phyloP scores from a whole-genome alignment of 2,329 filamentous ascomycete genomes.

The Pezicula radicicola region DNA sequence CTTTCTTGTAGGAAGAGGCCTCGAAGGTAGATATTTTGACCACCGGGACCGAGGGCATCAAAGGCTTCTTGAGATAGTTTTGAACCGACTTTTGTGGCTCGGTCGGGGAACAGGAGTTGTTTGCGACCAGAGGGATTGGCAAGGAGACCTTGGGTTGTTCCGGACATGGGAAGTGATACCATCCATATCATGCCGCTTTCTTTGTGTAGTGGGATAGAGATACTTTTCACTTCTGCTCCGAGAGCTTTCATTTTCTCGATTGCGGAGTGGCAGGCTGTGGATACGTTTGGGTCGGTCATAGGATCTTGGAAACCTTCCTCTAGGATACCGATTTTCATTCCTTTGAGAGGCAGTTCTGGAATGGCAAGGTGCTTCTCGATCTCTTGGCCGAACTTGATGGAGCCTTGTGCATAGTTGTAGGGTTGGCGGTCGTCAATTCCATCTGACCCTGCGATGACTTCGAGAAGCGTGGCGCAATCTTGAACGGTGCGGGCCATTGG shows the following conservation, averaged over 20 bases:
- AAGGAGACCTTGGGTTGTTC: slow-evolving; percentile 37
- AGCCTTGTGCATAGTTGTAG: slow-evolving; percentile 25
- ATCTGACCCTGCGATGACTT: slow-evolving; percentile 45
- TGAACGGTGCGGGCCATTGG: slow-evolving; percentile 38
- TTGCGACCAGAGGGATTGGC: slow-evolving; percentile 42
- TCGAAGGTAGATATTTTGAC: slow-evolving; percentile 53
- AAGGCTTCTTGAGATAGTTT: slow-evolving; percentile 50
- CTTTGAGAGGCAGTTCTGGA: slow-evolving; percentile 19
- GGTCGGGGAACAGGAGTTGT: slow-evolving; percentile 32
- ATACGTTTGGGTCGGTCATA: slow-evolving; percentile 35
- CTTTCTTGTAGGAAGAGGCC: slow-evolving; percentile 42
- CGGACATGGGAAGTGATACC: slow-evolving; percentile 41
- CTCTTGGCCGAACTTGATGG: slow-evolving; percentile 21
- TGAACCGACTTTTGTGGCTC: slow-evolving; percentile 28
- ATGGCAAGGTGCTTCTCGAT: slow-evolving; percentile 12
- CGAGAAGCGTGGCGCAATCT: slow-evolving; percentile 39
- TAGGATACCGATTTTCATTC: slow-evolving; percentile 39
- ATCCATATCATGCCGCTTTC: slow-evolving; percentile 50
- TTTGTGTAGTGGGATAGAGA: slow-evolving; percentile 46
- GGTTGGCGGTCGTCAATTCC: slow-evolving; percentile 44
- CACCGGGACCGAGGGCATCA: slow-evolving; percentile 47
- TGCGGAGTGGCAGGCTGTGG: slow-evolving; percentile 34
- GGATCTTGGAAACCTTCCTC: slow-evolving; percentile 42
- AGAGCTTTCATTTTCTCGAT: slow-evolving; percentile 37
- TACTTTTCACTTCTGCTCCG: slow-evolving; percentile 45